These are phyloP conservation scores for Kodamaea plutei DNA, from an alignment of 1,139 yeast species.

Conservation along the genomic window DNA sequence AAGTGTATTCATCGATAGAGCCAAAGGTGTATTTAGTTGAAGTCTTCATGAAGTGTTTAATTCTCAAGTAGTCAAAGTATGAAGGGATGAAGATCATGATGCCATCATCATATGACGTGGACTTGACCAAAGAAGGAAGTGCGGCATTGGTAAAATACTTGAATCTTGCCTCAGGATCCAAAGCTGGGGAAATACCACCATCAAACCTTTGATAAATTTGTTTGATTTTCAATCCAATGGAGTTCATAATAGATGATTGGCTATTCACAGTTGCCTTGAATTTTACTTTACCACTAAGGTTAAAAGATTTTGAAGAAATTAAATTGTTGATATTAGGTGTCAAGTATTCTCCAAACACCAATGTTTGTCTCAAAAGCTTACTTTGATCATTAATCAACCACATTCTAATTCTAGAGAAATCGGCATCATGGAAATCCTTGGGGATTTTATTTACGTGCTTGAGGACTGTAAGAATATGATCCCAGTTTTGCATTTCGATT, in stretches of 20 bases:
- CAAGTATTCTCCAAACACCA: conserved; percentile 65
- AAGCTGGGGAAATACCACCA: conserved; percentile 44
- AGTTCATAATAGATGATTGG: conserved; percentile 44
- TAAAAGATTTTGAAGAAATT: conserved; percentile 53
- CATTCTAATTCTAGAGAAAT: conserved; percentile 86
- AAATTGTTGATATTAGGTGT: conserved; percentile 81
- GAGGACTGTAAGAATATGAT: conserved; percentile 69
- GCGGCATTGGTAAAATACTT: conserved; percentile 71
- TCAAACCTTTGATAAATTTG: conserved; percentile 75
- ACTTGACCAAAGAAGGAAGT: conserved; percentile 63
- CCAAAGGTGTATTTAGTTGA: conserved; percentile 61
- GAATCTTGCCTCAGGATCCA: conserved; percentile 78
- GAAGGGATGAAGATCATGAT: conserved; percentile 78
- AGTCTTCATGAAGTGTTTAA: conserved; percentile 66
- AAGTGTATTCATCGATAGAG: conserved; percentile 77
- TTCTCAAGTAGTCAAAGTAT: conserved; percentile 78
- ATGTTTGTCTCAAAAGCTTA: conserved; percentile 68
- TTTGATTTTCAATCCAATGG: conserved; percentile 54
- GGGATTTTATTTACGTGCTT: conserved; percentile 77
- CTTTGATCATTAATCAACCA: conserved; percentile 89
- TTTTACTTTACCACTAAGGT: conserved; percentile 64
- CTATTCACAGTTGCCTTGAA: conserved; percentile 39
- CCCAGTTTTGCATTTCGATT: conserved; percentile 91
- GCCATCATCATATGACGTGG: conserved; percentile 64
- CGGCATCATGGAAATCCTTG: conserved; percentile 73